phyloP scores from a whole-genome alignment of 208 protist genomes.

The Leishmania mexicana region DNA sequence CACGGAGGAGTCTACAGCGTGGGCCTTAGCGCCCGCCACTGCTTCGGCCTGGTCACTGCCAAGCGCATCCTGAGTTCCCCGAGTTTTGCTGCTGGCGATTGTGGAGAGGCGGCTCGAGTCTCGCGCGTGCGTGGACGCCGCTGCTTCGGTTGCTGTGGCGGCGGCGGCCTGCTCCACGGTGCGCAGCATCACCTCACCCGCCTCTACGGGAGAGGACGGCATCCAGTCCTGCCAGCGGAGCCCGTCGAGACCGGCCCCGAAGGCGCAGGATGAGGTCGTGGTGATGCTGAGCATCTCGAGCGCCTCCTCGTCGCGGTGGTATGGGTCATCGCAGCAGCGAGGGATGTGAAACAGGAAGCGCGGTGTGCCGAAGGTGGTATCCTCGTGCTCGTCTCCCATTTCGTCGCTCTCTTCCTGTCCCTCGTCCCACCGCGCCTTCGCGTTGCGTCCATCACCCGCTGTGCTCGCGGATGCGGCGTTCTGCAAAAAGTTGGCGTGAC shows the following conservation, averaged over 20 bases:
- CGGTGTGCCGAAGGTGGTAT: neutral
- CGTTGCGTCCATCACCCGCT: neutral
- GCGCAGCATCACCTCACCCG: constrained; percentile 18
- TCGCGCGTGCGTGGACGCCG: neutral
- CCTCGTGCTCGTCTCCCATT: neutral
- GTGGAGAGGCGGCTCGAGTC: neutral
- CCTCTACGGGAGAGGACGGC: constrained; percentile 15
- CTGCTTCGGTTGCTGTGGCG: neutral
- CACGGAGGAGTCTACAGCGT: neutral
- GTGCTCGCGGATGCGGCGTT: neutral
- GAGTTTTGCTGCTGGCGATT: neutral
- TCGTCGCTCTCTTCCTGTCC: neutral
- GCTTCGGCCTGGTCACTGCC: neutral
- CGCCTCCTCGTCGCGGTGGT: constrained; percentile 55
- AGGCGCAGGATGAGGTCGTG: constrained; percentile 59
- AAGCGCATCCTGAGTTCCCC: neutral
- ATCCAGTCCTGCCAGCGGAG: constrained; percentile 37
- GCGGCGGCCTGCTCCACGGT: neutral
- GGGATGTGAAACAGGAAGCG: constrained; percentile 23
- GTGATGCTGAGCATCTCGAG: constrained; percentile 56
- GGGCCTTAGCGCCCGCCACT: neutral
- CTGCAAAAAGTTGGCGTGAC: neutral
- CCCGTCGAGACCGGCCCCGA: constrained; percentile 44
- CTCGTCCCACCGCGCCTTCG: neutral
- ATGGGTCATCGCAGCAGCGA: constrained; percentile 47